Conservation (phyloP, 257 asterid species). For the Lycium barbarum region DNA sequence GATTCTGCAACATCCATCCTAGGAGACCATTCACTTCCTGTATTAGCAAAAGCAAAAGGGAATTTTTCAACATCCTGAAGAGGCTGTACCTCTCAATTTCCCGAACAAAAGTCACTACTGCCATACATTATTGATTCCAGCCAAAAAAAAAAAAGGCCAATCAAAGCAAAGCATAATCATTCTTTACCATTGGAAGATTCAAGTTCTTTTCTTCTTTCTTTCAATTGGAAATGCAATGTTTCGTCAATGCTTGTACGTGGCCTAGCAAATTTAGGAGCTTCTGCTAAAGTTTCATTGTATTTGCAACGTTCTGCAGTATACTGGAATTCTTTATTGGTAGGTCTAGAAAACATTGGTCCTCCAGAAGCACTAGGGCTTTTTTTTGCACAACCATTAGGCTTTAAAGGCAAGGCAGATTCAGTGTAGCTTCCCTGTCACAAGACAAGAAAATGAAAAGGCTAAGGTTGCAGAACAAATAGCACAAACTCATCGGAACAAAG, state of each 20-base stretch:
- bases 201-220: slow-evolving; percentile 38
- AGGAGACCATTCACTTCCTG: slow-evolving; percentile 61
- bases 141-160: not conserved
- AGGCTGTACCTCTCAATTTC: not conserved
- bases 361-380: slow-evolving; percentile 38
- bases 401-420: slow-evolving; percentile 43
- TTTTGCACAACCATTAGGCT: slow-evolving; percentile 41
- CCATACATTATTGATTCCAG: not conserved
- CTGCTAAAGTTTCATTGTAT: slow-evolving; percentile 40
- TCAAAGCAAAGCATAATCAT: not conserved
- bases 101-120: not conserved
- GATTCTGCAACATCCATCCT: slow-evolving; percentile 81
- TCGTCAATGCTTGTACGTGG: slow-evolving; percentile 42
- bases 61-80: not conserved
- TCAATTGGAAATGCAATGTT: slow-evolving; percentile 30
- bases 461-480: not conserved
- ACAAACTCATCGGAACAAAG: slow-evolving; percentile 1
- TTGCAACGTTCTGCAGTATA: slow-evolving; percentile 43
- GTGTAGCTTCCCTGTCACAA: slow-evolving; percentile 49
- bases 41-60: not conserved
- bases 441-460: not conserved
- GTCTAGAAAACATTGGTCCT: slow-evolving; percentile 69
- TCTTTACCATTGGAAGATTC: slow-evolving; percentile 49
- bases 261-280: slow-evolving; percentile 62
- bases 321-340: slow-evolving; percentile 42